Evolutionary conservation across 441 rosid genomes (phyloP), one percentile per base, ranked within the genome.

Genomic region (Eugenia klotzschiana): DNA sequence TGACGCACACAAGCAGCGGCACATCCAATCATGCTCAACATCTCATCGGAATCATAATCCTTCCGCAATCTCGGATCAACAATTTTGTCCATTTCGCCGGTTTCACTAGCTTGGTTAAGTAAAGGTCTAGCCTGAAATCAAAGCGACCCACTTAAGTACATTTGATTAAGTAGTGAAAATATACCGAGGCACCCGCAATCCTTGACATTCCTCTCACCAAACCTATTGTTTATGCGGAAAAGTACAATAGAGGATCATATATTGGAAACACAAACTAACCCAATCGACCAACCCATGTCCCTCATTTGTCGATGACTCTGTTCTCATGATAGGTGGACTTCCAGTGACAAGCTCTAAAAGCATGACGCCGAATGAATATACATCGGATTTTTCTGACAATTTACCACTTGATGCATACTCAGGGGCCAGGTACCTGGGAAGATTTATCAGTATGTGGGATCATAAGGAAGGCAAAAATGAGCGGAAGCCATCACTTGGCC

Each of bases 341-440:
- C 92, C 94, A 1, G 90, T 90, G 82, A 91, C 88, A 82, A 92
- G 91, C 84, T 92, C 94, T n/a, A 92, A 83, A 84, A 92, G 92
- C 89, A 91, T 81, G 52, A 91, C 89, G 0, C 93, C 94, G 51
- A 79, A 89, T 10, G 94, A 90, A 85, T 89, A 92, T 23, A 92
- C 90, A 81, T 92, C 93, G 13, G 93, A 90, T 43, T 91, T 92
- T 25, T 89, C 94, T 4, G 92, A 89, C 69, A 90, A 81, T 88
- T 91, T 89, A 40, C 94, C 94, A 27, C 91, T 92, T 7, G 91
- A 85, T 29, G 91, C 94, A 53, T 87, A 85, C 84, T 88, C 89
- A 1, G 90, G 90, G 7, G 90, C 87, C 82, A 88, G 80, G 72
- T 87, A 87, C 80, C 90, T 88, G 87, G 87, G 22, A 79, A 43